Percentiles rank a stretch among this genome's conserved stretches.
Conservation (phyloP, 2,329 filamentous ascomycete species). For the Didymella pinodella region DNA sequence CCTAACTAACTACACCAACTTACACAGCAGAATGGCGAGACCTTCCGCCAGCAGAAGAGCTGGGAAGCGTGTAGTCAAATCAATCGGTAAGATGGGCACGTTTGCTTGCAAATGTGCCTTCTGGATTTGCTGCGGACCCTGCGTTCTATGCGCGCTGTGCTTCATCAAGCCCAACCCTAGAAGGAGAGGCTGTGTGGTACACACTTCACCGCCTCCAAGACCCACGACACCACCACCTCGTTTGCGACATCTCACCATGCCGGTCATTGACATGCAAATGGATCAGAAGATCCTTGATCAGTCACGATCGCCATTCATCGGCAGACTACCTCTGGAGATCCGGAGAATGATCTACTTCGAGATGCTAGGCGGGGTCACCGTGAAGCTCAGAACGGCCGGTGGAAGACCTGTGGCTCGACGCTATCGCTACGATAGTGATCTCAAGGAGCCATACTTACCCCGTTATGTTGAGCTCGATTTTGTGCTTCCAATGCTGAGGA, state of each 20-base stretch:
- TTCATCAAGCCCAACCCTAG: constrained; percentile 6
- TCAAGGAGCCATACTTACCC: neutral
- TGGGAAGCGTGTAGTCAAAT: constrained; percentile 18
- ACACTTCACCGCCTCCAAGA: neutral
- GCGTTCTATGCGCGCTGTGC: constrained; percentile 27
- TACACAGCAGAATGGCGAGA: constrained; percentile 13
- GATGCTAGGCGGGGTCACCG: constrained; percentile 22
- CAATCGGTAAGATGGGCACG: constrained; percentile 16
- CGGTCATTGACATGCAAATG: constrained; percentile 17
- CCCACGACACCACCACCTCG: constrained; percentile 30
- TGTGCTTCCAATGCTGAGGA: constrained; percentile 25
- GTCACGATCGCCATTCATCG: constrained; percentile 29
- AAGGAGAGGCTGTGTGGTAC: neutral
- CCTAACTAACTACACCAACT: constrained; percentile 1
- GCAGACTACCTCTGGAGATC: constrained; percentile 32
- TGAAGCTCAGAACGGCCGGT: constrained; percentile 22
- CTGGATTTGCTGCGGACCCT: constrained; percentile 28
- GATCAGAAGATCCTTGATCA: constrained; percentile 26
- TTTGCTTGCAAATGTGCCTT: constrained; percentile 28
- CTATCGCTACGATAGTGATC: constrained; percentile 4
- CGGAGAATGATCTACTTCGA: constrained; percentile 31
- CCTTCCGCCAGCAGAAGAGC: constrained; percentile 18
- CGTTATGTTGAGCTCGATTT: constrained; percentile 9
- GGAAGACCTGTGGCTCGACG: constrained; percentile 21
- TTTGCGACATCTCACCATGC: constrained; percentile 25